These are phyloP conservation scores for Gigaspora rosea DNA, from an alignment of 192 early-diverging fungal species.

Conservation along the genomic window DNA sequence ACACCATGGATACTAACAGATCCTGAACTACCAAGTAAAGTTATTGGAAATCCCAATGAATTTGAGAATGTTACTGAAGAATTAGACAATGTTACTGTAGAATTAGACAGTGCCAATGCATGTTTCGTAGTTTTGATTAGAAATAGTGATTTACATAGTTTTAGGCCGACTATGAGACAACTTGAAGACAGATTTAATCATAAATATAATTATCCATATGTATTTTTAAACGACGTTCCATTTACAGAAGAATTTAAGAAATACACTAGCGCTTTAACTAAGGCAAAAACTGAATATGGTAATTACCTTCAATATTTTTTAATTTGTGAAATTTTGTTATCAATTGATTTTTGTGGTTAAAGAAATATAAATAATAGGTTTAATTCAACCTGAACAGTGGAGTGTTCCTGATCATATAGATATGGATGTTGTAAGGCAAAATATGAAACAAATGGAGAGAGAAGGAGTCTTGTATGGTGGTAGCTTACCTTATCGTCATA, in stretches of 20 bases:
- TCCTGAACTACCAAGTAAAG: not conserved
- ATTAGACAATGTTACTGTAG: not conserved
- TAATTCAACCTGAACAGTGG: conserved; percentile 77
- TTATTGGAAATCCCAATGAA: not conserved
- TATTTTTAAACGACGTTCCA: conserved; percentile 80
- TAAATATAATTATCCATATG: conserved; percentile 81
- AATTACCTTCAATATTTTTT: not conserved
- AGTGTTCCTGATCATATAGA: conserved; percentile 80
- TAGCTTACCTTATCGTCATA: conserved; percentile 73
- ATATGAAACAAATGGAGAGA: conserved; percentile 55
- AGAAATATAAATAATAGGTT: not conserved
- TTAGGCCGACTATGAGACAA: conserved; percentile 63
- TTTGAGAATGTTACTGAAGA: not conserved
- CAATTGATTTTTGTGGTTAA: too few species aligned
- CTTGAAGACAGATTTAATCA: conserved; percentile 83
- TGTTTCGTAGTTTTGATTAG: conserved; percentile 78
- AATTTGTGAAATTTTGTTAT: too few species aligned
- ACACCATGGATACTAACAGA: not conserved
- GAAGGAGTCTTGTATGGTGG: conserved; percentile 62
- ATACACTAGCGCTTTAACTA: conserved; percentile 55
- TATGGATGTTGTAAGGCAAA: conserved; percentile 51
- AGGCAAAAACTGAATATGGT: conserved; percentile 64
- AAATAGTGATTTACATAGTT: conserved; percentile 65
- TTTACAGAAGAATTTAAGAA: conserved; percentile 72
- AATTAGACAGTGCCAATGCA: not conserved